These are phyloP conservation scores for Trichoderma sp. DNA, from an alignment of 2,329 filamentous ascomycete genomes.

Conservation along the genomic window DNA sequence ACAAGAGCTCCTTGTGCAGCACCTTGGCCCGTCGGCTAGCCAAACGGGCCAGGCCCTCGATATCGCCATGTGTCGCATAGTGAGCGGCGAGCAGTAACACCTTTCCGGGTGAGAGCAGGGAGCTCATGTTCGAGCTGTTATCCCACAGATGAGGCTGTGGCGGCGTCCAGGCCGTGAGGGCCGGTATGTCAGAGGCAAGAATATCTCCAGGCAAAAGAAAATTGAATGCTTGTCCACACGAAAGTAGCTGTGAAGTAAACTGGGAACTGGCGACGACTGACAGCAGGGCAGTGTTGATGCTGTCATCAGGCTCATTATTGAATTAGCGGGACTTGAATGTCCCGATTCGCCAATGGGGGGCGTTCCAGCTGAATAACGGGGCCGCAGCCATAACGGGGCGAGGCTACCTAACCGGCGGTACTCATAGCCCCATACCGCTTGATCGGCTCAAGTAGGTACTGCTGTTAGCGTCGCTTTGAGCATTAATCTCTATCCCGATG, in stretches of 20 bases:
- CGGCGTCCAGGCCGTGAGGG: slow-evolving; percentile 15
- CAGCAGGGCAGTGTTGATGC: slow-evolving; percentile 4
- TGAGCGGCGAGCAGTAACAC: slow-evolving; percentile 73
- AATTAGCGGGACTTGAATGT: slow-evolving; percentile 13
- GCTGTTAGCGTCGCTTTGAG: neutral
- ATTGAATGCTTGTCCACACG: neutral
- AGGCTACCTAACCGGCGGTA: neutral
- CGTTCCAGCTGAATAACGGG: slow-evolving; percentile 1
- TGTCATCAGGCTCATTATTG: slow-evolving; percentile 24
- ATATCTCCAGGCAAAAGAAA: slow-evolving; percentile 22
- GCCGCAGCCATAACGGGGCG: neutral
- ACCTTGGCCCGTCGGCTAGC: slow-evolving; percentile 58
- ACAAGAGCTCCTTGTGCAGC: slow-evolving; percentile 64
- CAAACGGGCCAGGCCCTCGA: slow-evolving; percentile 63
- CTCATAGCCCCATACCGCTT: neutral
- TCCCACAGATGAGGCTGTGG: neutral
- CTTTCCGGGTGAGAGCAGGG: slow-evolving; percentile 64
- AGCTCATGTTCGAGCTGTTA: slow-evolving; percentile 32
- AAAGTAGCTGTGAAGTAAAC: neutral
- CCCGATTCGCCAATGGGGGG: slow-evolving; percentile 22
- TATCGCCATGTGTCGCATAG: slow-evolving; percentile 66
- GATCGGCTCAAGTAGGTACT: neutral
- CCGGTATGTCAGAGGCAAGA: neutral
- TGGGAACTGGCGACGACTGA: neutral
- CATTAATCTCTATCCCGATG: slow-evolving; percentile 21